Percentiles rank a stretch among this genome's conserved stretches.
These are phyloP conservation scores for Pseudomonodictys pantanalensis DNA, from an alignment of 495 filamentous ascomycete species.

Conservation along the genomic window DNA sequence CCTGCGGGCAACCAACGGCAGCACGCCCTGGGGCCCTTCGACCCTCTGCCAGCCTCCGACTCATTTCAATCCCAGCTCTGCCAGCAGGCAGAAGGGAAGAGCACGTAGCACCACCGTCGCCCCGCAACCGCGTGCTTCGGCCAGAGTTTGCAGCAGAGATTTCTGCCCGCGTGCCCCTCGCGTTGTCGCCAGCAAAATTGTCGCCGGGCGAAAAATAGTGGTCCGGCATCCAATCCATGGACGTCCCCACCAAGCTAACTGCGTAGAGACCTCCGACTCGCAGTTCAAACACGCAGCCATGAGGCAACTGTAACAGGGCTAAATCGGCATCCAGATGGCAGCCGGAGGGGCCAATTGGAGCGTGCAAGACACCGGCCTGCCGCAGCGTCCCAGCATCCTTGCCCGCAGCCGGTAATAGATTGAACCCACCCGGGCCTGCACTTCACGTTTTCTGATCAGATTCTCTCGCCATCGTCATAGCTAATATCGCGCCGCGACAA, in stretches of 20 bases:
- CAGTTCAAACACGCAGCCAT: background rate
- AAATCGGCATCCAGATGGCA: slow-evolving; percentile 6
- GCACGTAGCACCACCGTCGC: background rate
- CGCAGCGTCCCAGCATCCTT: slow-evolving; percentile 3
- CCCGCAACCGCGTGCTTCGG: background rate
- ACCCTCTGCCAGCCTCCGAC: background rate
- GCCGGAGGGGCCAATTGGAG: slow-evolving; percentile 27
- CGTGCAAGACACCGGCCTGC: slow-evolving; percentile 24
- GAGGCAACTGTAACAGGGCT: slow-evolving; percentile 24
- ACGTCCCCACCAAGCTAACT: slow-evolving; percentile 23
- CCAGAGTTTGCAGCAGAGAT: background rate
- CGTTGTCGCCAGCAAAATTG: background rate
- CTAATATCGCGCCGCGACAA: background rate
- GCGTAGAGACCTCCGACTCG: background rate
- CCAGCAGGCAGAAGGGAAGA: background rate
- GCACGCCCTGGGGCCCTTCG: background rate
- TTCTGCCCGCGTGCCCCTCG: slow-evolving; percentile 7
- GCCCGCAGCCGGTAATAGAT: slow-evolving; percentile 4
- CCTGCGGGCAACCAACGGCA: background rate
- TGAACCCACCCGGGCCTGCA: background rate
- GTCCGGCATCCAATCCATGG: background rate
- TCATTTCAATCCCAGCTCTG: background rate
- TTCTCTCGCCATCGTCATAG: background rate
- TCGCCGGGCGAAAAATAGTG: background rate
- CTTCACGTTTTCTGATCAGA: too few relatives aligned